Evolutionary conservation across 805 yeast species (phyloP).

Genomic region (Jamesozyma rosinii): DNA sequence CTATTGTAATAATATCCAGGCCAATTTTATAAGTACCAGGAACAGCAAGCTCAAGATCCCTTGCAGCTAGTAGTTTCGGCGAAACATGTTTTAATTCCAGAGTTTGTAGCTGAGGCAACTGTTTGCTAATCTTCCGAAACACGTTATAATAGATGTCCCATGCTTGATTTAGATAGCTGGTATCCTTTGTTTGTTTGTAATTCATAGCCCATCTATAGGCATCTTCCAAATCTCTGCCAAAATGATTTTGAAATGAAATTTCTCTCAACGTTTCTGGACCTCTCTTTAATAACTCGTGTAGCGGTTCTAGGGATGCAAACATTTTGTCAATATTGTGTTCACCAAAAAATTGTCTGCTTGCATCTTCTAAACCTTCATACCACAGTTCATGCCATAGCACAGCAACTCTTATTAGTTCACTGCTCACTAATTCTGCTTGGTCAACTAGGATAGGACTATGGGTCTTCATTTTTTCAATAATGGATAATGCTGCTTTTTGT

Average conservation of each 20-base stretch:
- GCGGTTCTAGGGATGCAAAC: slow-evolving; percentile 83
- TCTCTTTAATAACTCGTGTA: slow-evolving; percentile 72
- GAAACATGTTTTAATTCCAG: slow-evolving; percentile 89
- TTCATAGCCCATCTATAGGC: slow-evolving; percentile 91
- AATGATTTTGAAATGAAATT: slow-evolving; percentile 83
- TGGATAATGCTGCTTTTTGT: slow-evolving; percentile 83
- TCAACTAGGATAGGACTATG: slow-evolving; percentile 80
- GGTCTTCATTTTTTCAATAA: slow-evolving; percentile 83
- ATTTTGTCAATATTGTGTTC: slow-evolving; percentile 91
- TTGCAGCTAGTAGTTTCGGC: slow-evolving; percentile 73
- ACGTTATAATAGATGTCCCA: slow-evolving; percentile 96
- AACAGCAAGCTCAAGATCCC: slow-evolving; percentile 74
- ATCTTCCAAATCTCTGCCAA: slow-evolving; percentile 84
- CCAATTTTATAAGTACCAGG: slow-evolving; percentile 92
- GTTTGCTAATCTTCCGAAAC: slow-evolving; percentile 82
- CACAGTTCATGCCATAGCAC: slow-evolving; percentile 96
- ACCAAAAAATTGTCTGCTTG: slow-evolving; percentile 84
- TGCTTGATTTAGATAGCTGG: slow-evolving; percentile 85
- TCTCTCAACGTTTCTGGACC: slow-evolving; percentile 93
- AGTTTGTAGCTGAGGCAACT: slow-evolving; percentile 75
- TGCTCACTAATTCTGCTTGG: slow-evolving; percentile 90
- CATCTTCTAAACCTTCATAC: slow-evolving; percentile 97
- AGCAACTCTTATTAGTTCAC: slow-evolving; percentile 87
- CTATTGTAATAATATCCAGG: slow-evolving; percentile 63
- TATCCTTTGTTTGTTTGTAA: slow-evolving; percentile 75